phyloP scores from a whole-genome alignment of 805 yeast genomes.

The Spathaspora girioi region DNA sequence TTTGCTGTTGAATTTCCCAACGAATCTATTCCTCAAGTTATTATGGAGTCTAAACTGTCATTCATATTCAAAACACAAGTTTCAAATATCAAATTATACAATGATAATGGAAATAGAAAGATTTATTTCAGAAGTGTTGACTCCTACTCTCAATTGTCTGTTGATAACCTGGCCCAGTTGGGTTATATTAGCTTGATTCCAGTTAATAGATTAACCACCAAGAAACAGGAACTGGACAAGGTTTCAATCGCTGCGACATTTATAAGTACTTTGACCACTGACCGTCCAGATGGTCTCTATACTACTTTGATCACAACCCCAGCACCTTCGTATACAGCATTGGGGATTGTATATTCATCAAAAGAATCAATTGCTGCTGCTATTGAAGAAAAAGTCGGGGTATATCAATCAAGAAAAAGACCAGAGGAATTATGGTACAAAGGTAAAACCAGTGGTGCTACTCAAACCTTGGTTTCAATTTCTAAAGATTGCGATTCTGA shows the following conservation, averaged over 20 bases:
- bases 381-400: conserved; percentile 77
- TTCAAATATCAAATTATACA: conserved; percentile 12
- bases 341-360: conserved; percentile 92
- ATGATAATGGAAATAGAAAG: conserved; percentile 26
- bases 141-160: conserved; percentile 16
- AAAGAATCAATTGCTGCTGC: conserved; percentile 78
- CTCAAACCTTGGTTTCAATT: conserved; percentile 67
- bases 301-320: conserved; percentile 80
- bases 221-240: conserved; percentile 12
- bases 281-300: conserved; percentile 80
- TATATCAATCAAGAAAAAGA: conserved; percentile 83
- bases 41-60: conserved; percentile 16
- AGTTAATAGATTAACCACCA: conserved; percentile 21
- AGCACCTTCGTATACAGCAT: conserved; percentile 46
- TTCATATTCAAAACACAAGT: conserved; percentile 18
- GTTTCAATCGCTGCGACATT: conserved; percentile 44
- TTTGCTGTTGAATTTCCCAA: conserved; percentile 27
- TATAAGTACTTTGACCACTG: conserved; percentile 59
- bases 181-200: conserved; percentile 32
- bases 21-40: conserved; percentile 6
- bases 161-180: conserved; percentile 21
- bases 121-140: conserved; percentile 20
- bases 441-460: conserved; percentile 95
- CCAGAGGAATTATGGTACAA: conserved; percentile 89
- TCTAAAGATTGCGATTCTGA: conserved; percentile 91